phyloP scores from a whole-genome alignment of 148 eudicot genomes.

The Nepenthes gracilis region DNA sequence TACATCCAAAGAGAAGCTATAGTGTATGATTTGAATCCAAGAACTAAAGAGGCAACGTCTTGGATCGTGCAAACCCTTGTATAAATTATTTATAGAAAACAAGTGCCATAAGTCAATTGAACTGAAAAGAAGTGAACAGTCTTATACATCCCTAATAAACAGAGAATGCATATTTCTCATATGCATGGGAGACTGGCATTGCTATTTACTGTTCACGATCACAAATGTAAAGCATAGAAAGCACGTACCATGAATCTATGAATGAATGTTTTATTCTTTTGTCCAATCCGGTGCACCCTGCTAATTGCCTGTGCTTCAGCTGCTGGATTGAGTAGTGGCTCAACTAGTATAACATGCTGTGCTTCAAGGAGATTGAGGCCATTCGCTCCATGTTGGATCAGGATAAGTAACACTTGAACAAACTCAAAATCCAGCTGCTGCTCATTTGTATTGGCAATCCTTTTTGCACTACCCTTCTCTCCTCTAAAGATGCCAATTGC shows the following conservation, averaged over 20 bases:
- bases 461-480: conserved; percentile 19
- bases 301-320: conserved; percentile 97
- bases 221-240: too few relatives aligned
- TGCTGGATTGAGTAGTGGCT: conserved; percentile 91
- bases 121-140: too few relatives aligned
- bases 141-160: too few relatives aligned
- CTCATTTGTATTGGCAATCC: conserved; percentile 9
- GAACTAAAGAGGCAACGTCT: too few relatives aligned
- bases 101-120: too few relatives aligned
- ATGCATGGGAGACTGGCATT: too few relatives aligned
- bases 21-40: too few relatives aligned
- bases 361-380: conserved; percentile 98
- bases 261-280: conserved; percentile 59
- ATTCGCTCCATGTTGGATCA: conserved; percentile 88
- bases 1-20: too few relatives aligned
- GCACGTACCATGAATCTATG: conserved; percentile 74
- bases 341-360: conserved; percentile 89
- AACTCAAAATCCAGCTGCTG: conserved; percentile 18
- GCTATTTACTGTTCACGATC: too few relatives aligned
- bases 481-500: conserved; percentile 77
- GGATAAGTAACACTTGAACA: conserved; percentile 64
- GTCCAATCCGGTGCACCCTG: conserved; percentile 90
- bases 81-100: too few relatives aligned
- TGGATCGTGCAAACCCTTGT: too few relatives aligned
- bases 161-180: too few relatives aligned